phyloP scores from a whole-genome alignment of 139 green algal genomes.

The Penium margaritaceum region DNA sequence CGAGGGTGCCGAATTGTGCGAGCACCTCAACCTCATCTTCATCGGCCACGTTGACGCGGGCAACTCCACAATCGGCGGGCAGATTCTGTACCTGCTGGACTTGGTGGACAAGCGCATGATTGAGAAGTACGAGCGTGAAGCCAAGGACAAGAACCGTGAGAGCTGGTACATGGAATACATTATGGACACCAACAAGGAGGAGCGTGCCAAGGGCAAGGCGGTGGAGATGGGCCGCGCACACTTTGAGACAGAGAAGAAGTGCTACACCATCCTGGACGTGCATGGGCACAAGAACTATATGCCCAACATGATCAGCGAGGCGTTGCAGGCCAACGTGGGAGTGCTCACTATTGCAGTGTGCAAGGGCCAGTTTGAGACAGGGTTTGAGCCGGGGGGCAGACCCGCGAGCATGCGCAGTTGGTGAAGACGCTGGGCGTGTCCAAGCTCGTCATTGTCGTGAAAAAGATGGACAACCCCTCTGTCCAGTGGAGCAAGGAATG shows the following conservation, averaged over 20 bases:
- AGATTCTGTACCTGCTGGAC: constrained; percentile 77
- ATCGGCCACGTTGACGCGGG: constrained; percentile 98
- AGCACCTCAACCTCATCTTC: constrained; percentile 98
- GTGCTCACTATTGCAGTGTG: constrained; percentile 55
- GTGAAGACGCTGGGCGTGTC: constrained; percentile 57
- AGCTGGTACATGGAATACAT: constrained; percentile 96
- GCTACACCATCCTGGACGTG: constrained; percentile 53
- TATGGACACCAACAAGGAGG: constrained; percentile 98
- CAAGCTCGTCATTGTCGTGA: constrained; percentile 60
- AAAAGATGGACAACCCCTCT: constrained; percentile 59
- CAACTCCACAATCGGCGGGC: constrained; percentile 92
- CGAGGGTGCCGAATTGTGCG: constrained; percentile 51
- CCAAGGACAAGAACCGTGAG: constrained; percentile 99
- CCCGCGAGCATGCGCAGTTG: constrained; percentile 58
- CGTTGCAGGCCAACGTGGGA: constrained; percentile 55
- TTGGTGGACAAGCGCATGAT: constrained; percentile 95
- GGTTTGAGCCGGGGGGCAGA: constrained; percentile 58
- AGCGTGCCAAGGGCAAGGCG: constrained; percentile 92
- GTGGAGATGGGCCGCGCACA: constrained; percentile 65
- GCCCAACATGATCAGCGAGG: constrained; percentile 58
- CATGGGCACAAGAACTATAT: constrained; percentile 64
- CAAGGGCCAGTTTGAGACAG: constrained; percentile 61
- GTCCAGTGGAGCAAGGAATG: constrained; percentile 69
- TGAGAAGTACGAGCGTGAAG: constrained; percentile 96
- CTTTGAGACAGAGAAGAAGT: constrained; percentile 49